Conservation (phyloP, 2,329 filamentous ascomycete genomes). For the Decorospora gaudefroyi region DNA sequence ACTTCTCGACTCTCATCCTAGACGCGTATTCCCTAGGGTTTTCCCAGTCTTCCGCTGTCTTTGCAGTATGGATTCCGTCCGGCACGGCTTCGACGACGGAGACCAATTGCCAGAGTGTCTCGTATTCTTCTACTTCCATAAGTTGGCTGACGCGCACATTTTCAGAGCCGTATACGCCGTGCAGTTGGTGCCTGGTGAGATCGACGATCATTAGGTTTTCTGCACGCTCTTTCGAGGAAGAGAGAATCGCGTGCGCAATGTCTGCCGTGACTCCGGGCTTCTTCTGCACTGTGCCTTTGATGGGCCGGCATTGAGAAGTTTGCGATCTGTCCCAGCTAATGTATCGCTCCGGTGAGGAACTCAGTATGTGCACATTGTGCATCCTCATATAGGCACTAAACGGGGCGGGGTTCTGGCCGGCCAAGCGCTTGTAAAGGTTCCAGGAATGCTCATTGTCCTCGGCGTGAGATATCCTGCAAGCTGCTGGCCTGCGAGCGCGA, state of each 20-base stretch:
- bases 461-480: conserved; percentile 37
- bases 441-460: conserved; percentile 55
- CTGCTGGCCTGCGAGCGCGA: conserved; percentile 36
- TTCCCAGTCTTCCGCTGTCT: conserved; percentile 40
- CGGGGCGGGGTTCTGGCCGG: conserved; percentile 74
- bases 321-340: conserved; percentile 68
- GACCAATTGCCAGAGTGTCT: conserved; percentile 88
- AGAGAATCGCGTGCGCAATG: conserved; percentile 72
- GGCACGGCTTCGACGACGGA: conserved; percentile 75
- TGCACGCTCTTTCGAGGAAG: conserved; percentile 84
- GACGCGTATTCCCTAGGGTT: conserved; percentile 33
- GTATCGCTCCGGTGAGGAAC: conserved; percentile 88
- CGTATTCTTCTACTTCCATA: conserved; percentile 87
- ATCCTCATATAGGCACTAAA: conserved; percentile 83
- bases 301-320: conserved; percentile 79
- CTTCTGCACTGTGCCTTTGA: conserved; percentile 96
- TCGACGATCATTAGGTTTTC: conserved; percentile 99
- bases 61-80: conserved; percentile 27
- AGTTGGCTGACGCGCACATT: conserved; percentile 76
- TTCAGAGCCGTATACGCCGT: conserved; percentile 77
- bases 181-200: conserved; percentile 89
- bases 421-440: conserved; percentile 72
- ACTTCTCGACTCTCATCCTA: conserved; percentile 9
- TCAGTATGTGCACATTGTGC: conserved; percentile 66
- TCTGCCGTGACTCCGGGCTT: conserved; percentile 67